Evolutionary conservation across 768 basidiomycete genomes (phyloP).

Genomic region (Tubosaeta sp.): DNA sequence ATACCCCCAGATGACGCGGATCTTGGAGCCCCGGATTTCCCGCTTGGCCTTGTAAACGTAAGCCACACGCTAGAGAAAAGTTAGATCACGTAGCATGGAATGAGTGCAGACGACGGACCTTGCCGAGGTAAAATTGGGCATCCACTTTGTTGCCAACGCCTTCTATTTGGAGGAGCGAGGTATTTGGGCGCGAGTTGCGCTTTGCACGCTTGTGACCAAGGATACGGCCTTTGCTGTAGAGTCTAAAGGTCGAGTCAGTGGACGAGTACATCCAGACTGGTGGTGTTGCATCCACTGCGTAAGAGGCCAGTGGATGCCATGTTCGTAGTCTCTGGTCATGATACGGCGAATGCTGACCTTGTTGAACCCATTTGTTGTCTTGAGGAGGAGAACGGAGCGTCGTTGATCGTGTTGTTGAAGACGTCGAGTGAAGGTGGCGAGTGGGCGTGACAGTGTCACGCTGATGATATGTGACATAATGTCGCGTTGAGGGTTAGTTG

Average conservation of each 20-base stretch:
- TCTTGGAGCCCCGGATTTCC: constrained; percentile 89
- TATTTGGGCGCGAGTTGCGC: constrained; percentile 94
- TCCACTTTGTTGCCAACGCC: constrained; percentile 92
- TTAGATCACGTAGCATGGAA: neutral
- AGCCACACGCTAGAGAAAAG: constrained; percentile 70
- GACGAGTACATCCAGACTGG: constrained; percentile 10
- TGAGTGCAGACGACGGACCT: constrained; percentile 51
- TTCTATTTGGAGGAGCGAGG: constrained; percentile 95
- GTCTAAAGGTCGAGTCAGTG: constrained; percentile 43
- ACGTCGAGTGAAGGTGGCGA: constrained; percentile 4
- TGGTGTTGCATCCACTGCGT: constrained; percentile 14
- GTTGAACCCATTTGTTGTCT: constrained; percentile 70
- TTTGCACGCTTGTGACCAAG: constrained; percentile 98
- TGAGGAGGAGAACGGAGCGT: constrained; percentile 21
- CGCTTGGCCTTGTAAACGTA: constrained; percentile 98
- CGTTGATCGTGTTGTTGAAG: constrained; percentile 23
- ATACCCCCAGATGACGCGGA: constrained; percentile 98
- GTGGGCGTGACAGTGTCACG: constrained; percentile 30
- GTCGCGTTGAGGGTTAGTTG: constrained; percentile 9
- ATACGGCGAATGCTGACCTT: constrained; percentile 50
- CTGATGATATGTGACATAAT: constrained; percentile 13
- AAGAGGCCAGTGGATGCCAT: neutral
- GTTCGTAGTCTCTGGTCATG: neutral
- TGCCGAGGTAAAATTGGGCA: constrained; percentile 97
- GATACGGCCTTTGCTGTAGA: constrained; percentile 95